These are phyloP conservation scores for Fusarium pseudograminearum DNA, from an alignment of 2,329 filamentous ascomycete species.

Conservation along the genomic window DNA sequence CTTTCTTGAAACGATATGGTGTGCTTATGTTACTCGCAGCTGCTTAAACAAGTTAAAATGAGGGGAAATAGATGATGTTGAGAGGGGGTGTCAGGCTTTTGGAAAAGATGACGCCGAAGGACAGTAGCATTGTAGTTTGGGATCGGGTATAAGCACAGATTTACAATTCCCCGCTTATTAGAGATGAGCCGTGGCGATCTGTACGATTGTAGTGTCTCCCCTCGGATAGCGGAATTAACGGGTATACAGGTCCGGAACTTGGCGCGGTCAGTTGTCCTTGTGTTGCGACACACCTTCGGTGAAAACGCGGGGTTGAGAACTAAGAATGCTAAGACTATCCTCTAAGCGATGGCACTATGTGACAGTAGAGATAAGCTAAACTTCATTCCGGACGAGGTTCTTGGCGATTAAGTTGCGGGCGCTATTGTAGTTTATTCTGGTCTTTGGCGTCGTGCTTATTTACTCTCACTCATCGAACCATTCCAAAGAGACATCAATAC, in stretches of 20 bases:
- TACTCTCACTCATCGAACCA: conserved; percentile 11
- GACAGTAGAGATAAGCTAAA: neutral
- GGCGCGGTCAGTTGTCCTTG: neutral
- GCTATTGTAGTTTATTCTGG: neutral
- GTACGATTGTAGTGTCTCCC: neutral
- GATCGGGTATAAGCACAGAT: neutral
- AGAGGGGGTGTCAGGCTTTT: neutral
- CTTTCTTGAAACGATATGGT: neutral
- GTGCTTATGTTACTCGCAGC: neutral
- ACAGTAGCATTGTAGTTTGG: neutral
- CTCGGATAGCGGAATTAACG: neutral
- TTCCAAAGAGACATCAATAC: neutral
- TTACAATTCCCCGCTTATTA: conserved; percentile 1
- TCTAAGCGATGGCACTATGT: neutral
- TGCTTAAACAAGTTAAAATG: conserved; percentile 8
- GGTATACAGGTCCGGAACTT: neutral
- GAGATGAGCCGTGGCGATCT: neutral
- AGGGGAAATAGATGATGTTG: neutral
- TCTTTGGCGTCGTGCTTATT: conserved; percentile 7
- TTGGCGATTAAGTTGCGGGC: conserved; percentile 6
- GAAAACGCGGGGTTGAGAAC: conserved; percentile 6
- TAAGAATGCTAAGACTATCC: neutral
- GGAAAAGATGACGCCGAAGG: neutral
- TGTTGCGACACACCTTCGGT: conserved; percentile 4
- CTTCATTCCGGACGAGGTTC: neutral